Conservation (phyloP, 164 flowering plant genomes). For the Tetrastigma voinierianum region DNA sequence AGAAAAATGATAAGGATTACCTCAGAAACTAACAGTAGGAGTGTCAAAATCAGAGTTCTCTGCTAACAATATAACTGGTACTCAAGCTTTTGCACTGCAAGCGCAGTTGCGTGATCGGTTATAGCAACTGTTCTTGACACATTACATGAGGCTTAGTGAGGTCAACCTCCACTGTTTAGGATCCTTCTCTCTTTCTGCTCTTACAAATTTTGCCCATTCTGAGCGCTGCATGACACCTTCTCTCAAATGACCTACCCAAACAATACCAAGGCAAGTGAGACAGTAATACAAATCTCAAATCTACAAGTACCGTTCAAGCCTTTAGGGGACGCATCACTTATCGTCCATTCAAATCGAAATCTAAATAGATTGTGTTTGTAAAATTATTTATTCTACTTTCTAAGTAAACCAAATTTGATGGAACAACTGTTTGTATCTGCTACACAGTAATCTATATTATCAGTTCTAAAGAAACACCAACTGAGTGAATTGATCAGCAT, state of each 20-base stretch:
- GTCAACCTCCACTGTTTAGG: conserved; percentile 48
- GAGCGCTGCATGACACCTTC: conserved; percentile 11
- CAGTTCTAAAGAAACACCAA: too few relatives aligned
- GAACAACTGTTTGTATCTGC: too few relatives aligned
- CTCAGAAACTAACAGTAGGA: conserved; percentile 74
- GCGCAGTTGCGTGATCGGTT: conserved; percentile 88
- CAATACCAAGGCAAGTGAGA: background rate
- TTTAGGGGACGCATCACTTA: too few relatives aligned
- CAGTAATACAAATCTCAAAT: background rate
- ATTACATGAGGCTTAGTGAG: conserved; percentile 75
- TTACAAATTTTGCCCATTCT: conserved; percentile 32
- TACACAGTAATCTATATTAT: too few relatives aligned
- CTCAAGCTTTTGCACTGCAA: conserved; percentile 84
- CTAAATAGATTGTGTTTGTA: too few relatives aligned
- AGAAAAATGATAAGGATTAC: conserved; percentile 15
- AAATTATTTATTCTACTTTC: too few relatives aligned
- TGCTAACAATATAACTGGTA: conserved; percentile 82
- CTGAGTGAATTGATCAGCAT: too few relatives aligned
- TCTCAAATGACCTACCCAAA: conserved; percentile 27
- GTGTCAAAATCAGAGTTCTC: conserved; percentile 98
- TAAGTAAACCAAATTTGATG: too few relatives aligned
- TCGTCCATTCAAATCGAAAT: too few relatives aligned
- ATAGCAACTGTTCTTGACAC: conserved; percentile 91
- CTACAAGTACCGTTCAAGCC: too few relatives aligned
- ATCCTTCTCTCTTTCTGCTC: conserved; percentile 29